Evolutionary conservation across 148 eudicot species (phyloP), one percentile per base, ranked within the genome.

Genomic region (Rhododendron ferrugineum): DNA sequence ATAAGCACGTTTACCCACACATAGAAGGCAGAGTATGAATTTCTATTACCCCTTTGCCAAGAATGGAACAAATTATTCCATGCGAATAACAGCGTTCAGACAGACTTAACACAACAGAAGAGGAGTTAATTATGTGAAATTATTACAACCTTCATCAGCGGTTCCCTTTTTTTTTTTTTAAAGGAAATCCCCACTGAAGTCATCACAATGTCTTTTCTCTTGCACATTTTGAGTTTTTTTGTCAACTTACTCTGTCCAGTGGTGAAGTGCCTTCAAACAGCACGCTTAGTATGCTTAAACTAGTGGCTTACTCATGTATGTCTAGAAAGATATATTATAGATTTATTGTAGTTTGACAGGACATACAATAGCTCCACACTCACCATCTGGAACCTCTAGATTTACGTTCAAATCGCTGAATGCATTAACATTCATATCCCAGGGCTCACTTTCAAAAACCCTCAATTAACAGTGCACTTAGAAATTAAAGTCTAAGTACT

Each of bases 231-330:
- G 64, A 34, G 52, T 42, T 13, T 40, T 64, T 82, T n/a, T 2
- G 75, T 62, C 50, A 62, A 32, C 5, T 82, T 62, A n/a, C 42
- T 60, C 84, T 64, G 52, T 34, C 52, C 37, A 26, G 23, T 64
- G 54, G n/a, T 82, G 85, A 70, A 83, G 14, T 50, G 60, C 68
- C 64, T 52, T 79, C 60, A 79, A 79, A 49, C 37, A 28, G 32
- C 60, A 70, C 10, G 14, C 11, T 32, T 23, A 64, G 5, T 34
- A 47, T 73, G 85, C 73, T 11, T 28, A 83, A 73, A 50, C n/a
- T 83, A 23, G 68, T 32, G 32, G 68, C 79, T 23, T 83, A 14
- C 32, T 32, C 11, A 23, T 14, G 58, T 7, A 49, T 32, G 26
- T 83, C 30, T 73, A 34, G 70, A 40, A 7, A 56, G 26, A 73